Percentiles rank a stretch among this genome's conserved stretches.
phyloP scores from a whole-genome alignment of 2,329 filamentous ascomycete species.

The Incumbomyces lentus region DNA sequence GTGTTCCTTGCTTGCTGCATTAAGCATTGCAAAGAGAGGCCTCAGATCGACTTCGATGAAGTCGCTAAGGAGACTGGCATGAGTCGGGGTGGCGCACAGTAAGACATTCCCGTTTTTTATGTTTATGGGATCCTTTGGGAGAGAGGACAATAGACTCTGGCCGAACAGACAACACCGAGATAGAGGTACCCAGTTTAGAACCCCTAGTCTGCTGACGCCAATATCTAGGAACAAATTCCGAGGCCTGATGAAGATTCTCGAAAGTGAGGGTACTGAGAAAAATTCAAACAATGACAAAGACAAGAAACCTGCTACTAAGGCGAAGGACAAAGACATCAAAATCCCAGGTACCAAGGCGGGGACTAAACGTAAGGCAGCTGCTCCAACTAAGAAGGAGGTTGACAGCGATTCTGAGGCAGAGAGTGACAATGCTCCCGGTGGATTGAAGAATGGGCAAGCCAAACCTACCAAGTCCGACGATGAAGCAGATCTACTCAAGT shows the following conservation, averaged over 20 bases:
- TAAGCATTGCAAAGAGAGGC: conserved; percentile 15
- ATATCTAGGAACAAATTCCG: conserved; percentile 20
- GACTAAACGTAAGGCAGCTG: conserved; percentile 9
- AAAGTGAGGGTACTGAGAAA: neutral
- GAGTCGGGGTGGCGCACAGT: conserved; percentile 18
- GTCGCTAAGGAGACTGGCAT: conserved; percentile 13
- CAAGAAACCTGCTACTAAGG: conserved; percentile 1
- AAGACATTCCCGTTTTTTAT: conserved; percentile 9
- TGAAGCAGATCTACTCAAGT: neutral
- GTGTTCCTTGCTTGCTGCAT: conserved; percentile 17
- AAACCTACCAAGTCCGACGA: conserved; percentile 1
- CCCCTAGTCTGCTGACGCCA: conserved; percentile 1
- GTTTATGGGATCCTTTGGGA: neutral
- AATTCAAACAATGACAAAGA: neutral
- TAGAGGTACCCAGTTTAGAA: neutral
- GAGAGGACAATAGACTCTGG: neutral
- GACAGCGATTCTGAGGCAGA: conserved; percentile 3
- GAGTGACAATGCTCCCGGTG: conserved; percentile 11
- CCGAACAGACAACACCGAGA: neutral
- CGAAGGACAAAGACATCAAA: neutral
- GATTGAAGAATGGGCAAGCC: neutral
- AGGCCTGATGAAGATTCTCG: conserved; percentile 14
- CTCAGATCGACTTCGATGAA: conserved; percentile 14
- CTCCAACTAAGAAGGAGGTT: neutral
- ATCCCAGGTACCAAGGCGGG: neutral